Conservation (phyloP, 2,329 filamentous ascomycete species). For the Penicillium sp. region DNA sequence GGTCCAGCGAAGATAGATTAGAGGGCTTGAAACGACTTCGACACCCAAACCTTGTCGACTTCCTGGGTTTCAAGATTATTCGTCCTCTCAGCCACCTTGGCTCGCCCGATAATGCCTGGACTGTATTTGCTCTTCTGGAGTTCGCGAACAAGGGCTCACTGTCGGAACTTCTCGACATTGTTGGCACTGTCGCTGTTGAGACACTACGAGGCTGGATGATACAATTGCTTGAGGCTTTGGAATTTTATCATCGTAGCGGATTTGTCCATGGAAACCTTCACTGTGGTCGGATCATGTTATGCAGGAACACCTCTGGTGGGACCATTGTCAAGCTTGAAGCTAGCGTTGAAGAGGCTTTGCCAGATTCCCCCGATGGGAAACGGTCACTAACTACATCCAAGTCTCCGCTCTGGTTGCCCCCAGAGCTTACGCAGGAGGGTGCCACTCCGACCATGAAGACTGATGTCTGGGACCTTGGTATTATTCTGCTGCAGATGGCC, state of each 20-base stretch:
- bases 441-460: conserved; percentile 67
- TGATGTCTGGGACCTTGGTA: conserved; percentile 92
- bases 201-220: conserved; percentile 89
- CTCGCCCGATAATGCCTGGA: conserved; percentile 58
- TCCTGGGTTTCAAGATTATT: conserved; percentile 82
- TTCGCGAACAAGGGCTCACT: conserved; percentile 81
- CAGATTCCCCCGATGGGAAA: conserved; percentile 48
- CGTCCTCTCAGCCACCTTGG: conserved; percentile 47
- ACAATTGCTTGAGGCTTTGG: conserved; percentile 83
- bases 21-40: conserved; percentile 73
- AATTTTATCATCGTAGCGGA: conserved; percentile 82
- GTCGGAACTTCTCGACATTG: conserved; percentile 76
- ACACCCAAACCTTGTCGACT: conserved; percentile 74
- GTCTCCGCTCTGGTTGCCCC: conserved; percentile 80
- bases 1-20: conserved; percentile 73
- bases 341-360: conserved; percentile 54
- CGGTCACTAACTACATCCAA: conserved; percentile 59
- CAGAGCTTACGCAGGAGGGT: conserved; percentile 69
- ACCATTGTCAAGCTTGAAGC: conserved; percentile 61
- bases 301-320: conserved; percentile 67
- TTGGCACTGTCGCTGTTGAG: conserved; percentile 70
- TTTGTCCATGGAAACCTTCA: conserved; percentile 84
- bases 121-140: conserved; percentile 73
- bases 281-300: conserved; percentile 75
- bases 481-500: conserved; percentile 90